Base-by-base conservation (phyloP, 495 filamentous ascomycete species). In the Penicillium antarcticum region DNA sequence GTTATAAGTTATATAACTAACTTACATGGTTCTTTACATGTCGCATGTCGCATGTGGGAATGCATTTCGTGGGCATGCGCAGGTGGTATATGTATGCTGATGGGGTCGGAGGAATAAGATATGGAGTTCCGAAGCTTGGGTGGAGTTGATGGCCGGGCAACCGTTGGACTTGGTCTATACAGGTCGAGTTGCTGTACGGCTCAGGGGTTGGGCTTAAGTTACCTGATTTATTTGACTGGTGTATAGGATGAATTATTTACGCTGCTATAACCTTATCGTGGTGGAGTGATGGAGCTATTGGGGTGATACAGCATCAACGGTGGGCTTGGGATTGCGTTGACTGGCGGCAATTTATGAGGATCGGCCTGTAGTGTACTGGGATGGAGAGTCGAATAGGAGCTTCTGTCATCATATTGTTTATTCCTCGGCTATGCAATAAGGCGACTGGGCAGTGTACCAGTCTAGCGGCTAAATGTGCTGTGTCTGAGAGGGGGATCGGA, bases 121-220 rank as follows among this genome's bases (percentile, higher is more conserved):
- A 49, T 35, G 38, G 47, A 49, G 47, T 49, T 38, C 23, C 26
- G 39, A 18, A 29, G 47, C 6, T 17, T 4, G 14, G 26, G 47
- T 49, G 47, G 47, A 32, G 37, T 31, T 49, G 47, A 31, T 33
- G 47, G 13, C 47, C 47, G n/a, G 47, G 47, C 47, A 49, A 49
- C 47, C 17, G 38, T 33, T 49, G 37, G 6, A 10, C 26, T 29
- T 49, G 47, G 41, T 49, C 39, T 36, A 48, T 48, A 32, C 13
- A 37, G 26, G 26, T 29, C 26, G 26, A 29, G 26, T 29, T 29
- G 2, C 26, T 29, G 26, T 29, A 29, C 9, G 26, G 5, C 34
- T 49, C 47, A 49, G 47, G 47, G 47, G 46, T 23, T 33, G 13
- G 21, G 32, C 32, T 41, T 39, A 9, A 6, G 26, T 42, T 49